Base-by-base conservation (phyloP, 768 basidiomycete genomes). In the Russula vinacea region DNA sequence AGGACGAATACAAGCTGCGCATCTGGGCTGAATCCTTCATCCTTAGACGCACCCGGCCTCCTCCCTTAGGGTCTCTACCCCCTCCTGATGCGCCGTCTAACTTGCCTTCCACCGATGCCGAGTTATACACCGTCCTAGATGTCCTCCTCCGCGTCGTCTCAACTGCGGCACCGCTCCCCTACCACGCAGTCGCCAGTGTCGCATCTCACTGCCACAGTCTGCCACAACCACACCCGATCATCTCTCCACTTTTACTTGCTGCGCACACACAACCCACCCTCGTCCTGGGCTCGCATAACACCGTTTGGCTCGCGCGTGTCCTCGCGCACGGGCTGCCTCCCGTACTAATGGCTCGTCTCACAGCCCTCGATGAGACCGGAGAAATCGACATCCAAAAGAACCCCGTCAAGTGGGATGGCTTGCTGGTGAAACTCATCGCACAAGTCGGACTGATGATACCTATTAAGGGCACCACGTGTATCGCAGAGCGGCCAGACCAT, bases 351-450 rank as follows among this genome's bases (percentile, higher is more conserved):
- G 45, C 45, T 0, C 58, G 53, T 26, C 66, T 68, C 32, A 53
- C 19, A 0, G 53, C 64, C 54, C 35, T 69, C 69, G 65, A 70
- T 73, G n/a, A 68, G 69, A 39, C 60, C 75, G 45, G 53, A 69
- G 8, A 64, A 68, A 47, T 71, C 54, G 13, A 62, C 62, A 2
- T 62, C 60, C 17, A 66, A 44, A 69, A 73, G 3, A 58, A 62
- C 8, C 74, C 72, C 64, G 70, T 70, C 14, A 69, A 65, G n/a
- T 70, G 76, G 9, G 69, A 71, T 8, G 71, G 76, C 33, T 75
- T 74, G 17, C 73, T 77, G 19, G 67, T 75, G 10, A 77, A 75
- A 52, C 75, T 84, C 53, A 67, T 81, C 2, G 80, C 80, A 29
- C 72, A 75, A 50, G 78, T 77, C 2, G 82, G 82, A 14, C 80